Base-by-base conservation (phyloP, 2,329 filamentous ascomycete genomes). In the Waltergamsia citrina region DNA sequence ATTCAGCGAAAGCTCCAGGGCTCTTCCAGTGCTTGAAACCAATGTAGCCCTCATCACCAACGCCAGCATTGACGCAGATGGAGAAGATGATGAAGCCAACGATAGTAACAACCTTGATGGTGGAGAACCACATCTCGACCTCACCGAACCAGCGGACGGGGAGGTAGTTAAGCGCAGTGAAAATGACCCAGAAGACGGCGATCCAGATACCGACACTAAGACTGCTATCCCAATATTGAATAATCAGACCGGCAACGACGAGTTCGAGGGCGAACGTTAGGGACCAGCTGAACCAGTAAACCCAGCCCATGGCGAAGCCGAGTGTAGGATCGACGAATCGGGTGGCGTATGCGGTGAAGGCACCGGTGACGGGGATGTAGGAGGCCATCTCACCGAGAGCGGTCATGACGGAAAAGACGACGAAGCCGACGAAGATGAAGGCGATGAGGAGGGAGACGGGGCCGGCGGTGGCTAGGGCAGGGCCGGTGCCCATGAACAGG, bases 281-380 rank as follows among this genome's bases (percentile, higher is more conserved):
- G 14, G 76, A 68, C 80, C 79, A 88, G 24, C 71, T 78, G 50
- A 86, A 86, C 78, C 80, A 88, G 57, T 88, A 88, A 39, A 85
- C 78, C 82, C 82, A 88, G 15, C 84, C 83, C 69, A 87, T 81
- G 15, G 81, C 70, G 47, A 87, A 87, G 7, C 81, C 81, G 31
- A 86, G 62, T 36, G 77, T 78, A 9, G 74, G 77, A 48, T 84
- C 78, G 42, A 86, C 69, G 46, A 90, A 85, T 14, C 84, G 79
- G 25, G 76, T 70, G 16, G 83, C 81, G 47, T 87, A 90, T 27
- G 78, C 70, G 20, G 81, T 83, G 51, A 88, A 88, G 26, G 81
- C 79, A 38, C 82, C 85, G 15, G 80, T 66, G 23, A 88, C 76
- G 6, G 85, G 85, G 19, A 88, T 77, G 46, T 78, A 85, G 9